These are phyloP conservation scores for Cystofilobasidium bisporidii DNA, from an alignment of 768 basidiomycete species.

Conservation along the genomic window DNA sequence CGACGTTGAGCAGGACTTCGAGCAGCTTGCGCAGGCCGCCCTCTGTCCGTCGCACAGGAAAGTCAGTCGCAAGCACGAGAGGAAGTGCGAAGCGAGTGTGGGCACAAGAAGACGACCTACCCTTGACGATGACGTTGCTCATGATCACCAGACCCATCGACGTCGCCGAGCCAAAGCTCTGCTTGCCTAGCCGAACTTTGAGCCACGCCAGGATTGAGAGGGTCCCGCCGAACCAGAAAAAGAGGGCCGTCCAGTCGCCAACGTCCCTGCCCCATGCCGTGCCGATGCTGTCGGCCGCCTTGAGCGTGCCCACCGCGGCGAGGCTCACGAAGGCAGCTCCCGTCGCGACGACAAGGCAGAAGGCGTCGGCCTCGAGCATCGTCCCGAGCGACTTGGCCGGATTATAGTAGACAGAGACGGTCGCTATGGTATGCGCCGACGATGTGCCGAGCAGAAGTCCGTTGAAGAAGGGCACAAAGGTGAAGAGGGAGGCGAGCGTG, in stretches of 20 bases:
- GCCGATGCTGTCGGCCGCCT: conserved; percentile 64
- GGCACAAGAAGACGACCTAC: not conserved
- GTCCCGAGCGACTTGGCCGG: conserved; percentile 75
- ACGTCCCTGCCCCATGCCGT: conserved; percentile 32
- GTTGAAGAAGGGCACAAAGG: conserved; percentile 69
- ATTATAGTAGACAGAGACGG: conserved; percentile 46
- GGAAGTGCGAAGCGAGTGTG: not conserved
- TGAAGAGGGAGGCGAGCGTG: conserved; percentile 81
- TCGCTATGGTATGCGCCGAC: conserved; percentile 50
- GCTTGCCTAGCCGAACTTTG: conserved; percentile 82
- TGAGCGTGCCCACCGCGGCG: conserved; percentile 55
- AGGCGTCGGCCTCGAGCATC: conserved; percentile 84
- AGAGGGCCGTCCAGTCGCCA: conserved; percentile 54
- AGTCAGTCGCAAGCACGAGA: not conserved
- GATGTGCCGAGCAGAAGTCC: conserved; percentile 44
- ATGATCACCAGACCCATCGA: conserved; percentile 42
- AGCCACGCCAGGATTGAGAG: conserved; percentile 78
- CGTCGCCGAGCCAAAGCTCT: conserved; percentile 59
- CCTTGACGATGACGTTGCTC: conserved; percentile 55
- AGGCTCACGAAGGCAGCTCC: conserved; percentile 66
- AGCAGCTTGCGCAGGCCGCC: conserved; percentile 67
- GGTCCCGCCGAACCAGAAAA: conserved; percentile 67
- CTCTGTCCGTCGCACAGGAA: conserved; percentile 37
- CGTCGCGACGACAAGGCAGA: conserved; percentile 50
- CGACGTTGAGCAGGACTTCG: conserved; percentile 64